Evolutionary conservation across 208 protist genomes (phyloP).

Genomic region (Tritrichomonas foetus): DNA sequence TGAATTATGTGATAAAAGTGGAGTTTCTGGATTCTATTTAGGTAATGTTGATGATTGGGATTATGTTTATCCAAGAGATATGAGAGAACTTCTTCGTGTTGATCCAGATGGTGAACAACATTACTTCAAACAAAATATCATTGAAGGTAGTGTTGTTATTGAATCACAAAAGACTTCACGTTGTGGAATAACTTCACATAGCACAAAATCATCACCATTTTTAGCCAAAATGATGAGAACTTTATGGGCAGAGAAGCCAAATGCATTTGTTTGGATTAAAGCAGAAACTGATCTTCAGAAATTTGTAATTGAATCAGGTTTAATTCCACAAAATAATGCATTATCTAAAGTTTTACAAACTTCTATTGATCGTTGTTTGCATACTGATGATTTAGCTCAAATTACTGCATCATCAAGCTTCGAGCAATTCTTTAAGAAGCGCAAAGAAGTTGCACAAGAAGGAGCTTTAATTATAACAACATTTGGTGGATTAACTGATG

Average conservation of each 20-base stretch:
- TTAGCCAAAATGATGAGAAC: neutral
- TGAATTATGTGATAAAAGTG: neutral
- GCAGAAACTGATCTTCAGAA: neutral
- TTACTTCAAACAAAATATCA: neutral
- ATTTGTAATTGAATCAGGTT: neutral
- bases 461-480: neutral
- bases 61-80: neutral
- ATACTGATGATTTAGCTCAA: neutral
- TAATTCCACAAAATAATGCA: neutral
- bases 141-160: neutral
- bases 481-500: neutral
- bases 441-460: neutral
- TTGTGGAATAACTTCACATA: neutral
- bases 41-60: neutral
- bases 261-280: slow-evolving; percentile 36
- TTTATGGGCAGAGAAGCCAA: neutral
- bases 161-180: too few relatives aligned
- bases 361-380: neutral
- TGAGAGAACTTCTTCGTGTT: neutral
- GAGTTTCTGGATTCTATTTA: neutral
- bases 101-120: slow-evolving; percentile 24
- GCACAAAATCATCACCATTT: neutral
- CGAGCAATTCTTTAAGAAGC: neutral
- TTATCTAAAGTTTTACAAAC: neutral
- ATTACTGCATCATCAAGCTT: neutral